phyloP scores from a whole-genome alignment of 306 rosid species.

The Vigna reflexopilosa region DNA sequence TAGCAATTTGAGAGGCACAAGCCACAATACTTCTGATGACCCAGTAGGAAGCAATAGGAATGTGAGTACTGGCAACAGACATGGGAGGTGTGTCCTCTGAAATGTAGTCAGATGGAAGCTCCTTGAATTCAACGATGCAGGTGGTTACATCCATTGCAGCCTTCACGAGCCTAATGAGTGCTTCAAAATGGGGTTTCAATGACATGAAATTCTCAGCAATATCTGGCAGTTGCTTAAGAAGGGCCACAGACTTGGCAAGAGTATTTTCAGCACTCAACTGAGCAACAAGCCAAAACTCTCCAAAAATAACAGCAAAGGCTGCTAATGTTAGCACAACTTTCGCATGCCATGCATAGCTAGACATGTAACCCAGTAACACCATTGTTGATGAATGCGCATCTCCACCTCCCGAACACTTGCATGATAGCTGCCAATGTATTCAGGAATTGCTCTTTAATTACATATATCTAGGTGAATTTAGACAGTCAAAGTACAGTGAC shows the following conservation, averaged over 20 bases:
- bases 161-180: constrained; percentile 61
- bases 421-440: constrained; percentile 58
- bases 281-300: constrained; percentile 87
- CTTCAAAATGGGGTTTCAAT: constrained; percentile 70
- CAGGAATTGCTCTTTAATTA: not conserved
- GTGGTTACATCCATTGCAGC: constrained; percentile 63
- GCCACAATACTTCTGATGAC: constrained; percentile 71
- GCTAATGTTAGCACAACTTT: constrained; percentile 83
- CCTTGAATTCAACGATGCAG: constrained; percentile 64
- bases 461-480: too few species aligned
- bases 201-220: constrained; percentile 55
- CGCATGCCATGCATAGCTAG: constrained; percentile 85
- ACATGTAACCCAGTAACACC: constrained; percentile 63
- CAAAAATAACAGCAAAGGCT: constrained; percentile 74
- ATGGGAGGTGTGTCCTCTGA: constrained; percentile 74
- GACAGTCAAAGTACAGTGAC: too few species aligned
- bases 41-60: constrained; percentile 91
- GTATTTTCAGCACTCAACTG: constrained; percentile 58
- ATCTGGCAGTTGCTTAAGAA: constrained; percentile 75
- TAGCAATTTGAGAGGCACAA: constrained; percentile 67
- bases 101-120: constrained; percentile 69
- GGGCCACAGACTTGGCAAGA: constrained; percentile 82
- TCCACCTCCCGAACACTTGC: constrained; percentile 72
- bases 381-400: constrained; percentile 77
- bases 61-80: constrained; percentile 63